Base-by-base conservation (phyloP, 2,329 filamentous ascomycete genomes). In the Paecilomyces sp. region DNA sequence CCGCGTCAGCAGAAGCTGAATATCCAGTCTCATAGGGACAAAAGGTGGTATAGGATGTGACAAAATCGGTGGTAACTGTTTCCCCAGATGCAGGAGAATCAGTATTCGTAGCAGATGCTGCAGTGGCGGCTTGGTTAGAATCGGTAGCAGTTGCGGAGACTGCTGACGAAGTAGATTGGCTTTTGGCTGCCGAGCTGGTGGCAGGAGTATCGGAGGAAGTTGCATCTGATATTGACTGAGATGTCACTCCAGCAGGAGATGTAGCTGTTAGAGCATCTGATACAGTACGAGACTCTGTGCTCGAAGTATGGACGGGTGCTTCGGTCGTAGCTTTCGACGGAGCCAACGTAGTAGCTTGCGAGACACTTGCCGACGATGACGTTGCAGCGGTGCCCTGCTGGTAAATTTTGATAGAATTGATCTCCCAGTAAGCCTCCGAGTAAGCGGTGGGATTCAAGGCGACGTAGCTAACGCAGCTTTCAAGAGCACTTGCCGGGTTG, bases 391-490 rank as follows among this genome's bases (percentile, higher is more conserved):
- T n/a, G 22, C 9, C 8, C 51, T 53, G 2, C 62, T 74, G 66
- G 68, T 82, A 91, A 18, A 91, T 82, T 75, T 85, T 86, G 70
- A 92, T 78, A 24, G 82, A 86, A 72, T 89, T 89, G 74, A 96
- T 83, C 61, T 86, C 78, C 89, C 91, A 96, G 78, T 88, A 95
- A 1, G 89, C 84, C 41, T 93, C 81, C 56, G 78, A 74, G 72
- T 92, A 96, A 22, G 80, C 86, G 7, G 75, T 70, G 0, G 91
- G 89, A 72, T 92, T 88, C 64, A 81, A 76, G 52, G 81, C 81
- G 24, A 96, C 92, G 71, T 85, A 96, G 33, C 85, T 84, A 34
- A 86, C 73, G 76, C 92, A 96, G 65, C 71, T 74, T 54, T 74
- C 77, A 89, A 95, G 9, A 82, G 87, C 56, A 75, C 65, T 9